Conservation (phyloP, 2,329 filamentous ascomycete species). For the Torrubiellomyces zombiae region DNA sequence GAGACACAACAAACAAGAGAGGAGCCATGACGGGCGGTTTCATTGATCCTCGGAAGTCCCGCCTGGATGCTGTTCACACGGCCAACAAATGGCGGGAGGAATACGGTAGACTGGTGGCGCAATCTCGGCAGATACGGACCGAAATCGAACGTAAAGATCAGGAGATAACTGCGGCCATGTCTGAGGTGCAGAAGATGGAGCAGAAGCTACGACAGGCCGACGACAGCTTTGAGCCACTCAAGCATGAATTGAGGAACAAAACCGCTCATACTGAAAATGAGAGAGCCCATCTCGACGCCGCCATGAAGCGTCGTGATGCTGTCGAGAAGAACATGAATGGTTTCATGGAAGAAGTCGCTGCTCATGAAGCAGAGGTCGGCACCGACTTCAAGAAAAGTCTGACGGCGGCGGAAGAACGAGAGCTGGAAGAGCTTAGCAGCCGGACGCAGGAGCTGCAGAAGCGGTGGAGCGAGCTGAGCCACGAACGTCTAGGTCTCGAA, state of each 20-base stretch:
- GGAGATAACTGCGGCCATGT: conserved; percentile 72
- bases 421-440: conserved; percentile 54
- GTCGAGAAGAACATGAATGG: conserved; percentile 61
- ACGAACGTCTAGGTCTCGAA: conserved; percentile 60
- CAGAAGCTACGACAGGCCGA: conserved; percentile 65
- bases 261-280: conserved; percentile 58
- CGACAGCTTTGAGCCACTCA: conserved; percentile 64
- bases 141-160: conserved; percentile 71
- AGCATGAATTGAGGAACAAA: conserved; percentile 60
- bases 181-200: conserved; percentile 68
- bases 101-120: conserved; percentile 48
- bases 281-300: conserved; percentile 56
- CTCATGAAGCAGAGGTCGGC: conserved; percentile 63
- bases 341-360: conserved; percentile 56
- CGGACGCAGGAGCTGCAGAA: conserved; percentile 59
- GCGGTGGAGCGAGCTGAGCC: conserved; percentile 60
- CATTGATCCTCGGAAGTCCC: conserved; percentile 71
- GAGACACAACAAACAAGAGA: conserved; percentile 87
- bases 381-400: conserved; percentile 89
- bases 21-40: conserved; percentile 92
- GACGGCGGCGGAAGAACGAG: conserved; percentile 63
- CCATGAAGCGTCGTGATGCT: conserved; percentile 44
- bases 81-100: conserved; percentile 61
- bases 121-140: conserved; percentile 47
- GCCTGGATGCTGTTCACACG: conserved; percentile 67